Evolutionary conservation across 371 early-diverging fungal genomes (phyloP), one percentile per base, ranked within the genome.

Genomic region (Mortierella sp.): DNA sequence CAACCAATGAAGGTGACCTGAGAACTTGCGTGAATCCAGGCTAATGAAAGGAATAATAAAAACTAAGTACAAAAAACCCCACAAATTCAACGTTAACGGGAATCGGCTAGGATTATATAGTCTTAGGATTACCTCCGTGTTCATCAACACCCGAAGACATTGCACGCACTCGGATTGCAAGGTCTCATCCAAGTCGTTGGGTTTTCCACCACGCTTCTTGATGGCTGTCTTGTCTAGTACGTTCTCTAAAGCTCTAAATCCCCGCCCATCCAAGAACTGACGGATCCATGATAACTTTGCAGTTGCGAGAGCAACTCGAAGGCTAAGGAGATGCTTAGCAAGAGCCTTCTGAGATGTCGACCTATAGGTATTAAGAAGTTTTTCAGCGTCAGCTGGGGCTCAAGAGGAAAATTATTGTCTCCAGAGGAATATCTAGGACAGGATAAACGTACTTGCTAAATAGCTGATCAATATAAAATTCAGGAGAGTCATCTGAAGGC

Each of bases 201-300:
- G 60, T 43, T 83, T 82, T 21, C 70, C 60, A 1, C 83, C 87
- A 65, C 84, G 84, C 69, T 87, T 87, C 48, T 85, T 87, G 50
- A 76, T 66, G 7, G 83, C 74, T 15, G 88, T 63, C 58, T 87
- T 86, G 11, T 89, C 90, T 16, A 91, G 63, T 0, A 91, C 86
- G 41, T 45, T 84, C 62, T 91, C 92, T 43, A 92, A 60, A 5
- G 90, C 91, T 19, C 70, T 58, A 50, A 86, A 77, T 21, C 84
- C 69, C 8, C 87, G 62, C 58, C 84, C 84, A 16, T 90, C 87
- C 10, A 92, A 69, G 65, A 92, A 92, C 59, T 87, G 86, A 19
- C 87, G 84, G 6, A 90, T 87, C 91, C 91, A 92, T 4, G 88
- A 83, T 16, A 88, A 58, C 41, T 86, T 86, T 15, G 85, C 88